A percentile compares a stretch with the other conserved stretches of the same genome.
Conservation (phyloP, 345 rosid species). For the Linum usitatissimum region DNA sequence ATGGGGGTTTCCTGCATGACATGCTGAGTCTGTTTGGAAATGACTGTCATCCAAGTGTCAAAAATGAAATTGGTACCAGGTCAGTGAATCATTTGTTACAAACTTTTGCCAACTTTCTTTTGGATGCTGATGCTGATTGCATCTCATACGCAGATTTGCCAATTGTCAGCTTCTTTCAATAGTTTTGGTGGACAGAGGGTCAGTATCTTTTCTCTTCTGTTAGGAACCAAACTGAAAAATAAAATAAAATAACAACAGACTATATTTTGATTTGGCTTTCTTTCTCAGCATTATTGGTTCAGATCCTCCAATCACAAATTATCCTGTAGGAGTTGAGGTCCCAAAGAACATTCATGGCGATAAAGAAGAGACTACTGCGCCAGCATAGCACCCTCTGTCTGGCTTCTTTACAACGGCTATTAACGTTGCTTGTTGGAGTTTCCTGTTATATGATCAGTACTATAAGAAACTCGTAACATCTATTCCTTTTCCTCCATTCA, state of each 20-base stretch:
- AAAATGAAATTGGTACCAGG: constrained; percentile 17
- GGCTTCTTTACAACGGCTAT: not conserved
- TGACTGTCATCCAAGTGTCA: constrained; percentile 20
- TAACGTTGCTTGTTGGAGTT: not conserved
- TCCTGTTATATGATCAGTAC: not conserved
- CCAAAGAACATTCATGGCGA: constrained; percentile 1
- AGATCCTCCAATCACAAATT: constrained; percentile 2
- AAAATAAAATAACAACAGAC: not conserved
- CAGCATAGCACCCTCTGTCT: not conserved
- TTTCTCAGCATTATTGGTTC: constrained; percentile 18
- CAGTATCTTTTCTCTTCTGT: not conserved
- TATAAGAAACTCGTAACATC: no score
- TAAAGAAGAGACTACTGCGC: not conserved
- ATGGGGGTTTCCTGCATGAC: constrained; percentile 52
- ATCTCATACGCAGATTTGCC: constrained; percentile 27
- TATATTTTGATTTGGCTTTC: not conserved
- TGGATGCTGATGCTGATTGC: not conserved
- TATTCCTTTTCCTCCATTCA: not conserved
- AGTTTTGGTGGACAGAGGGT: constrained; percentile 33
- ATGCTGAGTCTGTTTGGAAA: constrained; percentile 34
- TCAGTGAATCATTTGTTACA: constrained; percentile 16
- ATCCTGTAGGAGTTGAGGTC: constrained; percentile 16
- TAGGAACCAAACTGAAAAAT: not conserved
- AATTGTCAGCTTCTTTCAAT: constrained; percentile 54
- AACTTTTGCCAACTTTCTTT: no score